phyloP scores from a whole-genome alignment of 305 asterid genomes.

The Fraxinus sp. region DNA sequence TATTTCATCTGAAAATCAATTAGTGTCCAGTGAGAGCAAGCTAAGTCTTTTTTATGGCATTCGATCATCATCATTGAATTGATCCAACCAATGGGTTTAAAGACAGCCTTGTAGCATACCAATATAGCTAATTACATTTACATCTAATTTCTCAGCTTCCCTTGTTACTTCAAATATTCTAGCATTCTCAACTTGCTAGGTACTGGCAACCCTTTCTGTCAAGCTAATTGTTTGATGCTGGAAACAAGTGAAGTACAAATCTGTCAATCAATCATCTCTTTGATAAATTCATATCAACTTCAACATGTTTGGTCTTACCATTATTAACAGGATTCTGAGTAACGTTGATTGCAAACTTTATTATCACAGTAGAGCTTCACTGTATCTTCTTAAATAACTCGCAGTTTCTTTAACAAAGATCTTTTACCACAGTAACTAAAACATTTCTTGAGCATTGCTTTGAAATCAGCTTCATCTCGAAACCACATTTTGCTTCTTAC shows the following conservation, averaged over 20 bases:
- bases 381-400: neutral
- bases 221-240: neutral
- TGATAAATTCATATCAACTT: neutral
- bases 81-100: neutral
- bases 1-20: neutral
- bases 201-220: neutral
- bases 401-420: neutral
- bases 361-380: neutral
- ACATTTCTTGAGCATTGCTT: neutral
- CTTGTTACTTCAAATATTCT: neutral
- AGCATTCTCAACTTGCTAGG: neutral
- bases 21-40: neutral
- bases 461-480: neutral
- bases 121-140: neutral
- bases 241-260: neutral
- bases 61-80: neutral
- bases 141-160: neutral
- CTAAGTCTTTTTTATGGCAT: neutral
- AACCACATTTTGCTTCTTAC: neutral
- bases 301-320: neutral
- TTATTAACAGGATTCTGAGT: neutral
- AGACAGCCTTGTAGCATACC: neutral
- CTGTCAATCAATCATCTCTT: neutral
- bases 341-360: neutral
- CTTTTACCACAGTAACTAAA: neutral